These are phyloP conservation scores for Penicillium paneum DNA, from an alignment of 2,329 filamentous ascomycete species.

Conservation along the genomic window DNA sequence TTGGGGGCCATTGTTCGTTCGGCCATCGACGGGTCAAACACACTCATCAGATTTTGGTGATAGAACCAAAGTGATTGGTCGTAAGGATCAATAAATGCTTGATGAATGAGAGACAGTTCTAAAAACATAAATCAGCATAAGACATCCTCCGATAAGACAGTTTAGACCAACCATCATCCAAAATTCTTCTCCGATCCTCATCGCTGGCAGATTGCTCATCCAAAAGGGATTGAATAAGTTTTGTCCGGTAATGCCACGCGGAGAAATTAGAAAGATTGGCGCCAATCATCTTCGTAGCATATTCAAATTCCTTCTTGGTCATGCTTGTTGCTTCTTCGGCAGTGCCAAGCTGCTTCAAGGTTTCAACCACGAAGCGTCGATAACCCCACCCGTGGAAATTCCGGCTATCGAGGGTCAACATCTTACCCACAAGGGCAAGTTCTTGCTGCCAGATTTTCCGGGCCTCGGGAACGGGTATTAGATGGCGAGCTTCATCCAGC, in stretches of 20 bases:
- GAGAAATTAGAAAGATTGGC: conserved; percentile 92
- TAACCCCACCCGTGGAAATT: conserved; percentile 99
- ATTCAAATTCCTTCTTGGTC: conserved; percentile 77
- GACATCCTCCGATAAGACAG: neutral
- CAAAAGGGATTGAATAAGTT: conserved; percentile 74
- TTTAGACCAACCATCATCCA: conserved; percentile 60
- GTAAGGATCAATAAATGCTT: conserved; percentile 82
- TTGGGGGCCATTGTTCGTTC: conserved; percentile 61
- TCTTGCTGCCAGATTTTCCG: conserved; percentile 78
- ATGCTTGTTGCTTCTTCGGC: conserved; percentile 53
- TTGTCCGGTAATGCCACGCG: conserved; percentile 89
- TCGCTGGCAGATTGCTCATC: conserved; percentile 65
- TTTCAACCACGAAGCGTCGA: conserved; percentile 71
- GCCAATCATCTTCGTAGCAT: conserved; percentile 84
- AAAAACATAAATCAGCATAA: conserved; percentile 2
- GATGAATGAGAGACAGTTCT: conserved; percentile 73
- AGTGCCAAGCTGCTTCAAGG: conserved; percentile 60
- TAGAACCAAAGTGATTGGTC: conserved; percentile 98
- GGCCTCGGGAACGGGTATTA: conserved; percentile 57
- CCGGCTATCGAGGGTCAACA: conserved; percentile 78
- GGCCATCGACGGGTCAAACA: conserved; percentile 53
- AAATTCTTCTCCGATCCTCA: conserved; percentile 61
- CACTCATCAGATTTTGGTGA: conserved; percentile 79
- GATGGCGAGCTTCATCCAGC: conserved; percentile 65
- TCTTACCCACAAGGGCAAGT: conserved; percentile 76